These are phyloP conservation scores for Penicillium psychrosexuale DNA, from an alignment of 2,329 filamentous ascomycete species.

Conservation along the genomic window DNA sequence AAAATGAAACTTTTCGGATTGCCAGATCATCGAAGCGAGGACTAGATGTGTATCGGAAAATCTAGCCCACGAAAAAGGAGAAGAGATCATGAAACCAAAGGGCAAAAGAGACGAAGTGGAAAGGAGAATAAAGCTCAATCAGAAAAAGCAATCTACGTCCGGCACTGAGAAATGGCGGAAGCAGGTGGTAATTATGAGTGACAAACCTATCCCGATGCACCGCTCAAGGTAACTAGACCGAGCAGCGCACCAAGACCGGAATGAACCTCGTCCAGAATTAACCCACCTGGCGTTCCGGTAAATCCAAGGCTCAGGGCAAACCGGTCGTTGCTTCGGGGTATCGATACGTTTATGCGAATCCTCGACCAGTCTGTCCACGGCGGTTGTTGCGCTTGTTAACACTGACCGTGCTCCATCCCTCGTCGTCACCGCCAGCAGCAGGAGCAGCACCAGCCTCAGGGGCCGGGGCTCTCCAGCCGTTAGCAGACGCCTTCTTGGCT, in stretches of 20 bases:
- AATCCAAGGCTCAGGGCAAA: conserved; percentile 8
- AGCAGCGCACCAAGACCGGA: background rate
- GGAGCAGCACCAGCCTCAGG: conserved; percentile 25
- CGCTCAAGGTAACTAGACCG: background rate
- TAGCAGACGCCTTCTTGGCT: conserved; percentile 53
- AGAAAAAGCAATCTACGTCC: conserved; percentile 10
- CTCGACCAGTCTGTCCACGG: conserved; percentile 40
- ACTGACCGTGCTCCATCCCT: conserved; percentile 50
- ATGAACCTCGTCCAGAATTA: conserved; percentile 6
- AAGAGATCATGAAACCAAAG: conserved; percentile 31
- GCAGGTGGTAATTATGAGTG: conserved; percentile 6
- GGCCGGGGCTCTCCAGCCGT: conserved; percentile 43
- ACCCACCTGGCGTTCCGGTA: conserved; percentile 10
- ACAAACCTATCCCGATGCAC: background rate
- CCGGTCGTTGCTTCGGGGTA: conserved; percentile 28
- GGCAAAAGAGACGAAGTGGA: conserved; percentile 17
- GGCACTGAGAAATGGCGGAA: background rate
- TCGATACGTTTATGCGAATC: conserved; percentile 41
- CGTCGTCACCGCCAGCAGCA: conserved; percentile 39
- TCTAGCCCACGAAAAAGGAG: conserved; percentile 28
- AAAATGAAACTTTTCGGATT: conserved; percentile 38
- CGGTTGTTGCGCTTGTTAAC: conserved; percentile 46
- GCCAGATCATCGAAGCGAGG: conserved; percentile 34
- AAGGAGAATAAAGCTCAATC: conserved; percentile 11
- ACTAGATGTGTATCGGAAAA: conserved; percentile 32